These are phyloP conservation scores for Entrophospora sp. DNA, from an alignment of 192 early-diverging fungal species.

Conservation along the genomic window DNA sequence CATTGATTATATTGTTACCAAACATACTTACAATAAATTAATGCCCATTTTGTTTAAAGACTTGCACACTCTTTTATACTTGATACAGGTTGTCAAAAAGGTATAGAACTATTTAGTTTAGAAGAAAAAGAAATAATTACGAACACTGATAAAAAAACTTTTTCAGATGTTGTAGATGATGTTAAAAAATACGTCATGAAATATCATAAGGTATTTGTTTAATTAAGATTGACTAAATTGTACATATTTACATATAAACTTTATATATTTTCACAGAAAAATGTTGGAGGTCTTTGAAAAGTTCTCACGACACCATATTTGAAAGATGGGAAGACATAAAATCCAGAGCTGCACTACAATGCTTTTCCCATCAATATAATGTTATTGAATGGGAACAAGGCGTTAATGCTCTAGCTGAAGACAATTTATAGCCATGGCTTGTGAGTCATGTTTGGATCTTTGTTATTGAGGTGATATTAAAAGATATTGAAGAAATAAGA, in stretches of 20 bases:
- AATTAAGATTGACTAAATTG: neutral
- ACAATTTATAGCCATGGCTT: neutral
- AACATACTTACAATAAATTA: neutral
- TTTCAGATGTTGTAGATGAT: neutral
- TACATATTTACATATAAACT: neutral
- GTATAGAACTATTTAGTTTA: slow-evolving; percentile 2
- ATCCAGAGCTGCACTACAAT: neutral
- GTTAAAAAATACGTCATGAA: neutral
- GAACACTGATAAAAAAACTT: neutral
- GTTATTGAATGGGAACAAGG: slow-evolving; percentile 4
- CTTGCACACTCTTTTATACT: slow-evolving; percentile 1
- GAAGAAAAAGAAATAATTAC: neutral
- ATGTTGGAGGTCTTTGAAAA: neutral
- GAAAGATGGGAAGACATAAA: slow-evolving; percentile 1
- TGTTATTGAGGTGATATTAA: neutral
- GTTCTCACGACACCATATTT: neutral
- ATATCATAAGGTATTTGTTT: slow-evolving; percentile 14
- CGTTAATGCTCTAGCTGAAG: neutral
- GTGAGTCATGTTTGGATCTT: neutral
- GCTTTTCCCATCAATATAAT: neutral
- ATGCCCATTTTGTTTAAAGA: neutral
- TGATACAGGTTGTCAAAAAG: neutral
- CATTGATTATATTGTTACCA: slow-evolving; percentile 5
- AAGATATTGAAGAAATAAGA: slow-evolving; percentile 5
- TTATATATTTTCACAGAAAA: slow-evolving; percentile 1